phyloP scores from a whole-genome alignment of 2,329 filamentous ascomycete genomes.

The Aspergillus costaricaensis region DNA sequence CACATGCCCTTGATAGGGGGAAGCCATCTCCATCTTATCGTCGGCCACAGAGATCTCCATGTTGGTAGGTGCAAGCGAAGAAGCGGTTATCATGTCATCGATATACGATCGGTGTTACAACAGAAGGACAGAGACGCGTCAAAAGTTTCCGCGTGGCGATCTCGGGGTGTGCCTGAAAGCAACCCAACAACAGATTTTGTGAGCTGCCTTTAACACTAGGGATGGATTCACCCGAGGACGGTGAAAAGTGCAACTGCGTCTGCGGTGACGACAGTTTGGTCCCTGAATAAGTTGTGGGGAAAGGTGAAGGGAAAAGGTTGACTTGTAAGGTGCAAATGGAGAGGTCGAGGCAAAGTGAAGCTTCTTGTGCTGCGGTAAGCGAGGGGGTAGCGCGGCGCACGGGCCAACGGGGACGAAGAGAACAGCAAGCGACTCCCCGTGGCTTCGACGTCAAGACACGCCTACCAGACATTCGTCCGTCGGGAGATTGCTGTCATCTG shows the following conservation, averaged over 20 bases:
- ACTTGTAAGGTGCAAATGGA: constrained; percentile 5
- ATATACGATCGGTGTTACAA: constrained; percentile 14
- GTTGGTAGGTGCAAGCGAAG: constrained; percentile 31
- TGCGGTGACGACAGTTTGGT: not conserved
- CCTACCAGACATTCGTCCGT: constrained; percentile 10
- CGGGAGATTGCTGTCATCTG: constrained; percentile 7
- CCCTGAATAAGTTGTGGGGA: constrained; percentile 1
- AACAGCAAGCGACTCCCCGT: constrained; percentile 42
- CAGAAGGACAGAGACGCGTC: constrained; percentile 19
- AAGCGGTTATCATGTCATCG: constrained; percentile 38
- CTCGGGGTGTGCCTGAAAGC: constrained; percentile 7
- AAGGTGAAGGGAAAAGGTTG: constrained; percentile 5
- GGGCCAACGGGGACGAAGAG: constrained; percentile 39
- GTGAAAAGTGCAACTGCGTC: not conserved
- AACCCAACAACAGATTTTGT: not conserved
- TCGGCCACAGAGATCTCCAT: constrained; percentile 44
- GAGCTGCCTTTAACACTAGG: not conserved
- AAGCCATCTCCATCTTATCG: constrained; percentile 49
- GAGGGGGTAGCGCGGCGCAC: constrained; percentile 38
- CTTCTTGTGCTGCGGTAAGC: constrained; percentile 38
- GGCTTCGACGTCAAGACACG: constrained; percentile 14
- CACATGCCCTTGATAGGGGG: constrained; percentile 43
- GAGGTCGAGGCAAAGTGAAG: constrained; percentile 6
- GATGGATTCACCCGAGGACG: not conserved
- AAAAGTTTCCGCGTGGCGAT: constrained; percentile 24